Evolutionary conservation across 441 rosid genomes (phyloP), one percentile per base, ranked within the genome.

Genomic region (Erodium texanum): DNA sequence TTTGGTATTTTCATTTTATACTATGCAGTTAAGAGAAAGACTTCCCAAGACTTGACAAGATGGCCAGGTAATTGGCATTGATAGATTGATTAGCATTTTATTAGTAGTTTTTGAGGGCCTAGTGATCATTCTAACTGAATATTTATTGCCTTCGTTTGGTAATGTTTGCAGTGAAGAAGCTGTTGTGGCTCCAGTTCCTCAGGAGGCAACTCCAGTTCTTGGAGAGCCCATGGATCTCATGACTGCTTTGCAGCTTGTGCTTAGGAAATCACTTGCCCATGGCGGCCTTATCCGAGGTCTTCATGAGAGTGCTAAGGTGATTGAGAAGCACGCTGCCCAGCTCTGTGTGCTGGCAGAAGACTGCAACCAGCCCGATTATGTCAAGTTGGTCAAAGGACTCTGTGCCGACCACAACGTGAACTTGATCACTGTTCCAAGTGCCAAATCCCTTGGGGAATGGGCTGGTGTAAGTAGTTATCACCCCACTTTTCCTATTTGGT

Each of bases 271-370:
- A 45, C 15, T 45, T 4, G 52, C 52, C 12, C 52, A 11, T 12
- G 52, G 15, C 12, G 52, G 52, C 52, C 52, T 45, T 14, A 14
- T 45, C 15, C 52, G 15, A 45, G 52, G n/a, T 45, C 52, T 45
- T 45, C 52, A 2, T 45, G 52, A 45, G 15, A n/a, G 52, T 0
- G n/a, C n/a, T 0, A 45, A 45, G 52, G 52, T 14, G n/a, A 45
- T 45, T 14, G 52, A 45, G 52, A 45, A 45, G 62, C 62, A 56
- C 18, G 62, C 62, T 56, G 62, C 23, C 8, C 23, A 16, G 24
- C 62, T 56, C 10, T 56, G 62, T 56, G 62, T 56, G 20, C 11
- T 56, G 8, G 23, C 62, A 56, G 62, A 56, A 23, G 62, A 56
- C 62, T 56, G 62, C 19, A n/a, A 56, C 19, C 23, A 56, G 22